A percentile compares a stretch with the other conserved stretches of the same genome.
Conservation (phyloP, 2,329 filamentous ascomycete genomes). For the Neopestalotiopsis clavispora region DNA sequence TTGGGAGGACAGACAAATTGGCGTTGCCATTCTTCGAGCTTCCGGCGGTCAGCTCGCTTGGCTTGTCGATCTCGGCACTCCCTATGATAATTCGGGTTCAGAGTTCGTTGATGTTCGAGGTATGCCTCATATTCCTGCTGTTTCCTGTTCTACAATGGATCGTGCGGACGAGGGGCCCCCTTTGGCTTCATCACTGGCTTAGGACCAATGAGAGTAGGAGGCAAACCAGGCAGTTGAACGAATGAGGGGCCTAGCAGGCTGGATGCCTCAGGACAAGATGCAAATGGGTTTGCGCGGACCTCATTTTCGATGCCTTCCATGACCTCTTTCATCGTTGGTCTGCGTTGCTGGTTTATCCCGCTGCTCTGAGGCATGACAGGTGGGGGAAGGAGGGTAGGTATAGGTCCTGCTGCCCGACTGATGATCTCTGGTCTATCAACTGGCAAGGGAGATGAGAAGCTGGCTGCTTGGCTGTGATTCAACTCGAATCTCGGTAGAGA, state of each 20-base stretch:
- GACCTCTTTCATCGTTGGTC: background rate
- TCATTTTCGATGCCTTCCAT: background rate
- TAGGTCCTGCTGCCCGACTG: background rate
- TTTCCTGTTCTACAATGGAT: constrained; percentile 24
- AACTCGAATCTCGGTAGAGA: background rate
- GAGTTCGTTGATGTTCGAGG: constrained; percentile 32
- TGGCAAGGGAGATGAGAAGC: background rate
- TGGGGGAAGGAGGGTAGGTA: background rate
- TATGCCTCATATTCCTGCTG: constrained; percentile 37
- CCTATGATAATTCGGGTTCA: constrained; percentile 29
- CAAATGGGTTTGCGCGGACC: background rate
- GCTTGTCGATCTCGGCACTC: constrained; percentile 35
- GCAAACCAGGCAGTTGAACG: constrained; percentile 15
- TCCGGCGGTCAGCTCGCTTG: constrained; percentile 28
- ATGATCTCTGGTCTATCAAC: background rate
- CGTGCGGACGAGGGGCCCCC: constrained; percentile 27
- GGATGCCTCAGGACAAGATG: background rate
- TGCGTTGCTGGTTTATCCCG: background rate
- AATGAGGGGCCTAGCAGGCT: background rate
- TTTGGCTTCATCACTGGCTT: constrained; percentile 38
- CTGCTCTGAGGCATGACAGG: background rate
- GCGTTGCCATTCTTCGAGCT: background rate
- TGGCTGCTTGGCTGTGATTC: background rate
- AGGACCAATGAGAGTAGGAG: constrained; percentile 31
- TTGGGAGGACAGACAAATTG: constrained; percentile 2